Conservation (phyloP, 495 filamentous ascomycete genomes). For the Umbilicaria muhlenbergii region DNA sequence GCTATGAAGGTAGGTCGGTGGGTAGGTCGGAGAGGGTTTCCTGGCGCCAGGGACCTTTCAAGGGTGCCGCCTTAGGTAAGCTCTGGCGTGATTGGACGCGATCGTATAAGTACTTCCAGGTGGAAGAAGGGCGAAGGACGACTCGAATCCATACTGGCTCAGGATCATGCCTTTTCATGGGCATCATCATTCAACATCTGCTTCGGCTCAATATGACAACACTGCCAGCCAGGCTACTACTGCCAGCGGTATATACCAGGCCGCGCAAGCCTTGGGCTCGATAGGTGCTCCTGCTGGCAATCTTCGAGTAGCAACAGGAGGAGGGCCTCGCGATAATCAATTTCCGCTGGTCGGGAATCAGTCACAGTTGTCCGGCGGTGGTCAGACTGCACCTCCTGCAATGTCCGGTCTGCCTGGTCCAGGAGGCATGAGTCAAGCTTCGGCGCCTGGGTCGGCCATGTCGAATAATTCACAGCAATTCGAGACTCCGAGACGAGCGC, state of each 20-base stretch:
- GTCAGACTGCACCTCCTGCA: constrained; percentile 16
- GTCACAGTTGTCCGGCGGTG: constrained; percentile 7
- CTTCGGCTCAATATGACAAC: constrained; percentile 8
- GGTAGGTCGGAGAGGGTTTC: too few relatives aligned
- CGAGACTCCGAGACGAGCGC: constrained; percentile 37
- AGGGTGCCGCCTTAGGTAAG: too few relatives aligned
- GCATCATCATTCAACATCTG: constrained; percentile 1
- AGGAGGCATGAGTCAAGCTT: not conserved
- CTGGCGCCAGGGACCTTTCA: too few relatives aligned
- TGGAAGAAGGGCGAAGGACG: too few relatives aligned
- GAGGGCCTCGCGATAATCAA: not conserved
- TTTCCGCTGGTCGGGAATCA: constrained; percentile 10
- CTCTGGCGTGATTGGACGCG: too few relatives aligned
- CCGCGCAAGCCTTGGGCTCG: constrained; percentile 29
- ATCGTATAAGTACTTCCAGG: too few relatives aligned
- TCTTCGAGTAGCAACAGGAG: constrained; percentile 14
- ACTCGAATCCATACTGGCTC: not conserved
- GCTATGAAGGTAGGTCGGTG: too few relatives aligned
- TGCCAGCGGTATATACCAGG: constrained; percentile 15
- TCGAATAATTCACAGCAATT: constrained; percentile 33
- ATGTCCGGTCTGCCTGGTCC: constrained; percentile 13
- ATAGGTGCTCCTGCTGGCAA: constrained; percentile 30
- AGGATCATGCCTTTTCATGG: constrained; percentile 1
- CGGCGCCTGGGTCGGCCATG: constrained; percentile 12
- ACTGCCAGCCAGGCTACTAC: too few relatives aligned